Conservation (phyloP, 2,329 filamentous ascomycete species). For the Aspergillus viridinutans region DNA sequence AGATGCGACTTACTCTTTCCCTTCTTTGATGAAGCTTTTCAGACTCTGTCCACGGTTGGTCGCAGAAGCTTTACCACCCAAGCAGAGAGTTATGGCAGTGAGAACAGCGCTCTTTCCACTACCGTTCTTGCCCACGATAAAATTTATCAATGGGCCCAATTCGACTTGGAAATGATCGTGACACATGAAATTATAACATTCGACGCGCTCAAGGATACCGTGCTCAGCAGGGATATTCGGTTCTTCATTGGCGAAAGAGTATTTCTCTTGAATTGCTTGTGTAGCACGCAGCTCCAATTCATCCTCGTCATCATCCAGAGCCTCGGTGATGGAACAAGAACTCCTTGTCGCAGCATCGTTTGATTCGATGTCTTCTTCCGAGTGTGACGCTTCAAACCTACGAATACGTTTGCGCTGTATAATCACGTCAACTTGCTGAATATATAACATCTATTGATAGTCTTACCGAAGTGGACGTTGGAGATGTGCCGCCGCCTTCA, state of each 20-base stretch:
- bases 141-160: conserved; percentile 93
- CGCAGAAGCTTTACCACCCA: conserved; percentile 89
- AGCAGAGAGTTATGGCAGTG: conserved; percentile 85
- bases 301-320: conserved; percentile 31
- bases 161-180: conserved; percentile 75
- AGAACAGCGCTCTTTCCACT: conserved; percentile 96
- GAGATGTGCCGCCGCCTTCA: conserved; percentile 21
- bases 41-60: conserved; percentile 89
- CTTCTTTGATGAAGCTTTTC: conserved; percentile 88
- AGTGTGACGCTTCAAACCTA: conserved; percentile 24
- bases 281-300: conserved; percentile 58
- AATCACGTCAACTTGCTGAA: conserved; percentile 9
- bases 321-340: conserved; percentile 15
- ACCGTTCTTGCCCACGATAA: conserved; percentile 95
- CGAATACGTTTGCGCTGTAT: conserved; percentile 42
- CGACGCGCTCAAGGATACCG: conserved; percentile 83
- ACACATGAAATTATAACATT: conserved; percentile 94
- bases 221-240: conserved; percentile 74
- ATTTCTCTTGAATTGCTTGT: conserved; percentile 55
- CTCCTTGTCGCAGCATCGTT: conserved; percentile 18
- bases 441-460: not conserved
- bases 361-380: conserved; percentile 10
- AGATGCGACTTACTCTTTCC: conserved; percentile 59
- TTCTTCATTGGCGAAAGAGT: conserved; percentile 46
- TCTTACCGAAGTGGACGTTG: conserved; percentile 29